A percentile compares a stretch with the other conserved stretches of the same genome.
These are phyloP conservation scores for Pseudopyricularia javanii DNA, from an alignment of 2,329 filamentous ascomycete species.

Conservation along the genomic window DNA sequence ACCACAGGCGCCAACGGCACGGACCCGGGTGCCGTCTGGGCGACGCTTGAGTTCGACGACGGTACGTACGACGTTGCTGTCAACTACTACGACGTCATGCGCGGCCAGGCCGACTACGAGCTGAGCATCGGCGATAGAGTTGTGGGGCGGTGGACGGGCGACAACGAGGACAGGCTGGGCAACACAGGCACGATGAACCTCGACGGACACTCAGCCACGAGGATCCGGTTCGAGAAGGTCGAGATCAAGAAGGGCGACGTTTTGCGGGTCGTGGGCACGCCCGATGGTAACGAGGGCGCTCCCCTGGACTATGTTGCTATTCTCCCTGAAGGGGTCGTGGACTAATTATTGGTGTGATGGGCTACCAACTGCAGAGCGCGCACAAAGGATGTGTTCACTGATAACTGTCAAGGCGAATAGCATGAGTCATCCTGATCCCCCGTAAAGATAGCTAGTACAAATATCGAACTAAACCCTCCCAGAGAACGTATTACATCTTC, in stretches of 20 bases:
- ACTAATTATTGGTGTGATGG: neutral
- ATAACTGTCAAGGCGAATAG: too few relatives aligned
- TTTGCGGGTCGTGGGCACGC: constrained; percentile 41
- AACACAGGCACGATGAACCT: constrained; percentile 44
- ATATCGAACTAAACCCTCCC: too few relatives aligned
- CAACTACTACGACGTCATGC: constrained; percentile 52
- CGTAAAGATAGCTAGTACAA: too few relatives aligned
- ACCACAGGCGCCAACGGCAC: constrained; percentile 34
- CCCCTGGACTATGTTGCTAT: constrained; percentile 56
- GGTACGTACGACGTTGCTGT: constrained; percentile 52
- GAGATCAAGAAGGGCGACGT: constrained; percentile 35
- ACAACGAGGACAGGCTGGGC: constrained; percentile 46
- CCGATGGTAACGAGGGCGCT: constrained; percentile 50
- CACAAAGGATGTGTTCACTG: too few relatives aligned
- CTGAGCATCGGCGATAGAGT: constrained; percentile 37
- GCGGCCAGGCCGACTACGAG: constrained; percentile 43
- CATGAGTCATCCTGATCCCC: too few relatives aligned
- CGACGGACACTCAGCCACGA: constrained; percentile 52
- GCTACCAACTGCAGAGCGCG: too few relatives aligned
- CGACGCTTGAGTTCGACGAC: constrained; percentile 21
- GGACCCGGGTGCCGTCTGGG: constrained; percentile 16
- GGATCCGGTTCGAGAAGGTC: constrained; percentile 44
- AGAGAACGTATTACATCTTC: too few relatives aligned
- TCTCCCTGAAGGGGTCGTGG: constrained; percentile 33
- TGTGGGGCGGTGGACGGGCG: constrained; percentile 46